Evolutionary conservation across 1,284 basidiomycete species (phyloP), one percentile per base, ranked within the genome.

Genomic region (Rhodotorula sp.): DNA sequence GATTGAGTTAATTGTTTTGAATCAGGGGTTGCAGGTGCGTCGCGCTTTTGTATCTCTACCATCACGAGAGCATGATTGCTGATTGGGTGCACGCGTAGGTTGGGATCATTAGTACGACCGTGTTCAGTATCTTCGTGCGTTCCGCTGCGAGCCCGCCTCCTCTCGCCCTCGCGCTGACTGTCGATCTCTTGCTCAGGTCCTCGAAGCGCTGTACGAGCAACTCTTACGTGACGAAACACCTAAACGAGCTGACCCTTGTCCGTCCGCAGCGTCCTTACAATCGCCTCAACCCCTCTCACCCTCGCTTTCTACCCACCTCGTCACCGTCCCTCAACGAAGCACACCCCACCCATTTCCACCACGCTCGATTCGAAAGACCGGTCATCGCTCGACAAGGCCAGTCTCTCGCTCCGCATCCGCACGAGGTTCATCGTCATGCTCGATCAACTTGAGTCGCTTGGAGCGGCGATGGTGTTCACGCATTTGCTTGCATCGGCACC

Each of bases 381-480:
- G 81, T 2, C 85, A 50, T 57, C 54, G 34, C n/a, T 55, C n/a
- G 58, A 54, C 31, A 28, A 46, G 50, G 2, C 40, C 22, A 37
- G 31, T 22, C 31, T 26, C 37, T 61, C 37, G 26, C 40, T 8
- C 16, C 24, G 34, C 40, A 44, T n/a, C 4, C 50, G 37, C 76
- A 83, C 83, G 1, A 83, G 86, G 31, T 88, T 94, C 77, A 86
- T 90, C 0, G 87, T 97, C 69, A 88, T 98, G 22, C 85, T 99
- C 26, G 92, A 94, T 80, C 89, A 88, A 79, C 84, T 96, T 70
- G 92, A 94, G 75, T 90, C 96, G 77, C 82, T 99, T 13, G 81
- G 83, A 0, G 80, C 83, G 3, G 80, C 83, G 66, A 85, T 86
- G 83, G 81, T 83, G 59, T 80, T 85, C 64, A 80, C 83, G 30